Percentiles rank a stretch among this genome's conserved stretches.
Conservation (phyloP, 768 basidiomycete genomes). For the Boletus coccyginus region DNA sequence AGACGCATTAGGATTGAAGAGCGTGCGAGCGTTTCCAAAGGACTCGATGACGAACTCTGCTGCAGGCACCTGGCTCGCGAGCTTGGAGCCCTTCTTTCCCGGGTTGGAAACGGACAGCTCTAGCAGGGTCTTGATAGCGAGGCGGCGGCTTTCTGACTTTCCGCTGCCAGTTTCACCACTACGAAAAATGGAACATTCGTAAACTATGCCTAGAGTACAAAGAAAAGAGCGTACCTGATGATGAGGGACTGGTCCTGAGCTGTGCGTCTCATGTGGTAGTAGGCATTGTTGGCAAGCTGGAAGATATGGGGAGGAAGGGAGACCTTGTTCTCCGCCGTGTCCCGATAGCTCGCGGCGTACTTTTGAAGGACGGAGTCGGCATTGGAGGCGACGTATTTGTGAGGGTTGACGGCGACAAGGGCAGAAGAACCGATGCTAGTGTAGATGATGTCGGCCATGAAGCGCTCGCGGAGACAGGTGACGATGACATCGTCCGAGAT, state of each 20-base stretch:
- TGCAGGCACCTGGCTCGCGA: conserved; percentile 82
- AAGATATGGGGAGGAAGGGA: conserved; percentile 84
- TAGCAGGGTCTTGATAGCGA: conserved; percentile 91
- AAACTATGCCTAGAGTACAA: not conserved
- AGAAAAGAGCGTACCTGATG: conserved; percentile 59
- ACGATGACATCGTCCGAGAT: conserved; percentile 84
- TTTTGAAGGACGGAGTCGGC: conserved; percentile 82
- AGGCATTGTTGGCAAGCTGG: conserved; percentile 85
- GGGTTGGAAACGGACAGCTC: conserved; percentile 85
- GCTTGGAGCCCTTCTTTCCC: conserved; percentile 92
- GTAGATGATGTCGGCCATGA: conserved; percentile 82
- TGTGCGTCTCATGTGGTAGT: conserved; percentile 95
- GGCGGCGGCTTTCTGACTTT: conserved; percentile 86
- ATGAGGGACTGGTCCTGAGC: conserved; percentile 90
- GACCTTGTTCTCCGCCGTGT: conserved; percentile 61
- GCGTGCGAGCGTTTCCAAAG: conserved; percentile 61
- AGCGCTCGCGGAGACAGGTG: conserved; percentile 80
- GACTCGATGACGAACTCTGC: conserved; percentile 94
- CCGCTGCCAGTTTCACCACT: conserved; percentile 94
- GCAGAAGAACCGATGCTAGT: conserved; percentile 67
- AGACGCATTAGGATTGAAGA: no score
- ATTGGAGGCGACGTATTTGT: conserved; percentile 84
- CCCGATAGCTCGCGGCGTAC: conserved; percentile 84
- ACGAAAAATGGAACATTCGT: conserved; percentile 6
- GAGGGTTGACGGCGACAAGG: conserved; percentile 88